Evolutionary conservation across 306 rosid genomes (phyloP).

Genomic region (Trifolium fragiferum): DNA sequence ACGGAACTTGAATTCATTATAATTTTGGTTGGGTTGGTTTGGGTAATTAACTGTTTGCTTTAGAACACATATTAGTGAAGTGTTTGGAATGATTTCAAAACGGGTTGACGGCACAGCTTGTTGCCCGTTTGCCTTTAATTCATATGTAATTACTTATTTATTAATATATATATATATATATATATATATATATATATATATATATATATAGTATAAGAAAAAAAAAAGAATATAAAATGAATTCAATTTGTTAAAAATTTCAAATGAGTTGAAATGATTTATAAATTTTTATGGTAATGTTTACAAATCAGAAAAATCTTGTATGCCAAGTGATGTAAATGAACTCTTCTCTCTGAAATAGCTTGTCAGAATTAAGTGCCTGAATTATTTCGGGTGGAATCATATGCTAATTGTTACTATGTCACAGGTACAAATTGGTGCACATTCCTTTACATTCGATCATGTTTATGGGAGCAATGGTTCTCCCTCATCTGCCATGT

Average conservation of each 20-base stretch:
- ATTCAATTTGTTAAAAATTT: too few relatives aligned
- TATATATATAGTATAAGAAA: too few relatives aligned
- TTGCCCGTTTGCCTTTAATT: too few relatives aligned
- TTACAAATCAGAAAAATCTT: conserved; percentile 8
- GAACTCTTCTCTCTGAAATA: conserved; percentile 24
- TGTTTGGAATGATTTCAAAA: too few relatives aligned
- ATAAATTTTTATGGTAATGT: not conserved
- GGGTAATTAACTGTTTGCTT: not conserved
- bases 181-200: too few relatives aligned
- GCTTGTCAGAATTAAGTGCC: not conserved
- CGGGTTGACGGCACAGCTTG: too few relatives aligned
- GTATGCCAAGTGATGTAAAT: not conserved
- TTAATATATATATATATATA: too few relatives aligned
- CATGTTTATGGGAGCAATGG: conserved; percentile 93
- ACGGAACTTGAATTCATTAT: not conserved
- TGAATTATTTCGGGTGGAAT: conserved; percentile 9
- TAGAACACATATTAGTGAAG: not conserved
- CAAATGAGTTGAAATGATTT: conserved; percentile 30
- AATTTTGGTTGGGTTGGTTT: conserved; percentile 10
- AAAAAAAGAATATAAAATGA: too few relatives aligned
- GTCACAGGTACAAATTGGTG: conserved; percentile 90
- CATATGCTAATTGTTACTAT: conserved; percentile 32
- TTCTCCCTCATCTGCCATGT: conserved; percentile 83
- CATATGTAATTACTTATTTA: too few relatives aligned
- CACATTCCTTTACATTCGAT: conserved; percentile 95